phyloP scores from a whole-genome alignment of 176 grass and related monocot genomes.

The Cenchrus americanus region DNA sequence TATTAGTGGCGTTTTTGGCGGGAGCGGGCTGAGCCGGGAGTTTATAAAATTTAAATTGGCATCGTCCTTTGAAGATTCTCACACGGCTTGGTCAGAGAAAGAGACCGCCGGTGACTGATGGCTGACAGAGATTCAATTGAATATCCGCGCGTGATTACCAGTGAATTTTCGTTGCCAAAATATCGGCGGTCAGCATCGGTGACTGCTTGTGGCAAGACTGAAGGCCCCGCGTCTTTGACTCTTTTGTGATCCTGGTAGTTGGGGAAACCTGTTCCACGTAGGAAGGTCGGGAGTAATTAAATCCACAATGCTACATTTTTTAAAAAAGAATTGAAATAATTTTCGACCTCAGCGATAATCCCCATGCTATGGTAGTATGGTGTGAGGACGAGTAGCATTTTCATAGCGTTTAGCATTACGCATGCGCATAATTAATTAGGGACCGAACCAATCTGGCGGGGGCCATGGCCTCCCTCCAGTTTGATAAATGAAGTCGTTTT shows the following conservation, averaged over 20 bases:
- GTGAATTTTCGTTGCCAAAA: too few relatives aligned
- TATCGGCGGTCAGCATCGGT: too few relatives aligned
- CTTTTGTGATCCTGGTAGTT: neutral
- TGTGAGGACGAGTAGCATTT: too few relatives aligned
- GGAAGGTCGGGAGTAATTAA: neutral
- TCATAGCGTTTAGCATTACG: too few relatives aligned
- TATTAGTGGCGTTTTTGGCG: conserved; percentile 1
- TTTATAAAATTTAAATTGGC: neutral
- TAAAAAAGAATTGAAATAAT: too few relatives aligned
- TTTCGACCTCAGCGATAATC: too few relatives aligned
- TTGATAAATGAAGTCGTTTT: too few relatives aligned
- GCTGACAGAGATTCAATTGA: neutral
- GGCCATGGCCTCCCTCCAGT: too few relatives aligned
- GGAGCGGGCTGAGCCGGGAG: neutral
- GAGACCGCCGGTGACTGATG: neutral
- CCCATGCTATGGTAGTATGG: too few relatives aligned
- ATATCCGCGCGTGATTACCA: neutral
- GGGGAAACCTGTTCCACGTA: neutral
- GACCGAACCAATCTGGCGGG: too few relatives aligned
- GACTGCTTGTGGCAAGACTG: neutral
- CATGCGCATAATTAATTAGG: too few relatives aligned
- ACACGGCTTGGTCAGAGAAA: neutral
- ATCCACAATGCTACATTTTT: neutral
- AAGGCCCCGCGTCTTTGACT: neutral
- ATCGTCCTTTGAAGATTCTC: neutral